Percentiles rank a stretch among this genome's conserved stretches.
Conservation (phyloP, 257 asterid species). For the Solanum piurae region DNA sequence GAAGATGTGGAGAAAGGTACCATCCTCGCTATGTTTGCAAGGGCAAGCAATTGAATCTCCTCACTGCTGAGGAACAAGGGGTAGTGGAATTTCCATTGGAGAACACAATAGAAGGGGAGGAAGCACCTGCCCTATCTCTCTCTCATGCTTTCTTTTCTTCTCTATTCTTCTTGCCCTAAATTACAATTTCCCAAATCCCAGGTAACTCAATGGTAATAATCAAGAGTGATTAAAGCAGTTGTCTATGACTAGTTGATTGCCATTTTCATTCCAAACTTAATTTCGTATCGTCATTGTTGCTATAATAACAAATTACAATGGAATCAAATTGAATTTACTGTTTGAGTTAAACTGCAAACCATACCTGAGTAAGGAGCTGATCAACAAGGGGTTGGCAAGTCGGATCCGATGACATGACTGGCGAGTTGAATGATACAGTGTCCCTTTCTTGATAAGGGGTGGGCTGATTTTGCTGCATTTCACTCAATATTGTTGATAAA, state of each 20-base stretch:
- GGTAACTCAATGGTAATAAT: not conserved
- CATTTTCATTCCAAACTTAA: not conserved
- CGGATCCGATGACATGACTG: not conserved
- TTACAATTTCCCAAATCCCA: not conserved
- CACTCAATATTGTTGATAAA: constrained; percentile 49
- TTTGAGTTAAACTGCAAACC: not conserved
- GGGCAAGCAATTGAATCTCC: not conserved
- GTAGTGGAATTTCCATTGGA: not conserved
- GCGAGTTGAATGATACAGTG: not conserved
- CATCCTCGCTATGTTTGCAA: not conserved
- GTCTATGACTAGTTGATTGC: not conserved
- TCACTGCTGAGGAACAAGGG: not conserved
- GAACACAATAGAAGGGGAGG: not conserved
- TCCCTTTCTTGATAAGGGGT: not conserved
- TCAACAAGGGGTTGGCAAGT: constrained; percentile 26
- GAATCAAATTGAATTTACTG: not conserved
- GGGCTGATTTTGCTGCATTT: constrained; percentile 26
- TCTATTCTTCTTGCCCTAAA: not conserved
- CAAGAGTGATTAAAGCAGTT: not conserved
- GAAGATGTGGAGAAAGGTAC: not conserved
- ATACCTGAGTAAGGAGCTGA: constrained; percentile 57
- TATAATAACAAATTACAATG: not conserved
- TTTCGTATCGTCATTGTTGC: not conserved
- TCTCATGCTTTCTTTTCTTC: not conserved
- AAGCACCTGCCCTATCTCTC: not conserved